phyloP scores from a whole-genome alignment of 495 filamentous ascomycete genomes.

The Penicillium roqueforti region DNA sequence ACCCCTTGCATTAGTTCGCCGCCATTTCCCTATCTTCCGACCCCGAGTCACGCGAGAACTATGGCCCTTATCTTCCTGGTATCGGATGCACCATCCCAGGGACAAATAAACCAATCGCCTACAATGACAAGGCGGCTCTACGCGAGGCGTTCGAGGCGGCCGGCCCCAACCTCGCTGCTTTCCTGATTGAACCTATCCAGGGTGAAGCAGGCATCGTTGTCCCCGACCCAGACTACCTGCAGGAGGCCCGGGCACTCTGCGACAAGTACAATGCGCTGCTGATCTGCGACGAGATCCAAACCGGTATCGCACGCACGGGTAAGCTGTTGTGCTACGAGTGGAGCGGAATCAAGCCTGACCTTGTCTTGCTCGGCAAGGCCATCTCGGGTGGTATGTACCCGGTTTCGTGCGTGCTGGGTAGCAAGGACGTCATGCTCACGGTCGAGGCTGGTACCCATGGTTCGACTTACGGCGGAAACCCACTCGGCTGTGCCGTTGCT shows the following conservation, averaged over 20 bases:
- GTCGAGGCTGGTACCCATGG: constrained; percentile 96
- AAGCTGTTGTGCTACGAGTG: constrained; percentile 91
- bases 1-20: constrained; percentile 62
- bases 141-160: constrained; percentile 74
- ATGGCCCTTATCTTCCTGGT: constrained; percentile 89
- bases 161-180: constrained; percentile 81
- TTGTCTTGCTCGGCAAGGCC: constrained; percentile 93
- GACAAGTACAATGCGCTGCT: constrained; percentile 90
- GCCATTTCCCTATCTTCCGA: constrained; percentile 94
- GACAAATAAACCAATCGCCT: constrained; percentile 74
- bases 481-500: constrained; percentile 92
- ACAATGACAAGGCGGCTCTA: constrained; percentile 78
- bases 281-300: constrained; percentile 99
- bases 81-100: constrained; percentile 75
- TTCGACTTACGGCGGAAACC: constrained; percentile 96
- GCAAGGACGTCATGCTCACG: constrained; percentile 93
- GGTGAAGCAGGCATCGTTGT: constrained; percentile 97
- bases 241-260: constrained; percentile 77
- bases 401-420: constrained; percentile 86
- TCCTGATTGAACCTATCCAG: constrained; percentile 97
- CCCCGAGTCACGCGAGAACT: constrained; percentile 92
- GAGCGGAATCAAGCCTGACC: constrained; percentile 90
- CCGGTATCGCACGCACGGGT: constrained; percentile 90
- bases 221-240: constrained; percentile 83
- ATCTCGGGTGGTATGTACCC: constrained; percentile 99